These are phyloP conservation scores for Lablab purpureus DNA, from an alignment of 306 rosid genomes.

Conservation along the genomic window DNA sequence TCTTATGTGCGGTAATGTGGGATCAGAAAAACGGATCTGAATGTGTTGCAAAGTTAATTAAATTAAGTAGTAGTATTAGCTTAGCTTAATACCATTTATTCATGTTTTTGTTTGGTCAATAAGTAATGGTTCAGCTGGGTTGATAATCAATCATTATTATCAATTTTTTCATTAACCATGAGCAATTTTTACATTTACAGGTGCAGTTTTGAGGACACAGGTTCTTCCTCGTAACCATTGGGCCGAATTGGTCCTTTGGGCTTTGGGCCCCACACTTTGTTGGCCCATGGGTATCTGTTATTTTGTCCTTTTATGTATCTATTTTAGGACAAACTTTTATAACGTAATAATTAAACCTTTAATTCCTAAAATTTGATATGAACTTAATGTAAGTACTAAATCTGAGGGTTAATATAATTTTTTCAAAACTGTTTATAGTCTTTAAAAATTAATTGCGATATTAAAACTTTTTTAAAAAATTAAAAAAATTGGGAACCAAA, in stretches of 20 bases:
- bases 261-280: background rate
- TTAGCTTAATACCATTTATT: background rate
- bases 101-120: background rate
- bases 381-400: no score
- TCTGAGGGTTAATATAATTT: no score
- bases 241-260: background rate
- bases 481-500: no score
- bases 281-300: no score
- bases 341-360: no score
- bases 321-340: no score
- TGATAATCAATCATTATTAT: background rate
- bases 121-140: background rate
- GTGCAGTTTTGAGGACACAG: constrained; percentile 24
- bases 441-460: no score
- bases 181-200: constrained; percentile 2
- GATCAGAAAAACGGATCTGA: constrained; percentile 50
- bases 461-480: no score
- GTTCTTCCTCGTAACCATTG: background rate
- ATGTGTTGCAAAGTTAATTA: background rate
- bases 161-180: background rate
- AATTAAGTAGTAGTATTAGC: background rate
- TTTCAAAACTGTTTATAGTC: no score
- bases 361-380: no score
- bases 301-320: no score
- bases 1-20: constrained; percentile 22